Percentiles rank a stretch among this genome's conserved stretches.
Evolutionary conservation across 116 monocot species (phyloP).

Genomic region (Posidonia oceanica): DNA sequence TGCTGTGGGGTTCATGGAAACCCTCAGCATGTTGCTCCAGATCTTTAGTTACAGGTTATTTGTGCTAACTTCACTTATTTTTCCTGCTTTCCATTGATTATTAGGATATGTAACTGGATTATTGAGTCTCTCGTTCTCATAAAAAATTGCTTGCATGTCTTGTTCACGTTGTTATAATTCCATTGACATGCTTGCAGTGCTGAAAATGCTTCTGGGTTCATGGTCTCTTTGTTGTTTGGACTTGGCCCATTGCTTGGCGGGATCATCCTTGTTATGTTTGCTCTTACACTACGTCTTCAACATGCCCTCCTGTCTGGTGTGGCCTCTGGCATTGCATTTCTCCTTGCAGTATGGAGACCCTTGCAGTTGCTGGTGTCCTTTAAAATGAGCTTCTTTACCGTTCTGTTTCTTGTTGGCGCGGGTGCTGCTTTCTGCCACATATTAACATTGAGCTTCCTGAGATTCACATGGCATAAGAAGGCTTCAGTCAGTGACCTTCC

Average conservation of each 20-base stretch:
- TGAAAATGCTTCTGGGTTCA: constrained; percentile 69
- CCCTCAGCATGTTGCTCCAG: constrained; percentile 57
- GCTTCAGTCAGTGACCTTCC: constrained; percentile 35
- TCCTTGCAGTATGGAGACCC: constrained; percentile 85
- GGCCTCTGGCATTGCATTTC: constrained; percentile 73
- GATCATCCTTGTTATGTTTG: constrained; percentile 44
- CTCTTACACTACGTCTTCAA: constrained; percentile 40
- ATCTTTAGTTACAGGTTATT: constrained; percentile 55
- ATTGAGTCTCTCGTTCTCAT: no score
- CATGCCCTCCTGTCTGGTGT: constrained; percentile 79
- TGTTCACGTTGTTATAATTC: not conserved
- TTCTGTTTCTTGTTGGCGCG: constrained; percentile 28
- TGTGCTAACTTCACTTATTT: not conserved
- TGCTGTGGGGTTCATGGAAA: constrained; percentile 97
- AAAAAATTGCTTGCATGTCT: no score
- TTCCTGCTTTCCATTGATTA: not conserved
- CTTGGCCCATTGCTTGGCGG: constrained; percentile 90
- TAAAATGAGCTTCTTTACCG: constrained; percentile 57
- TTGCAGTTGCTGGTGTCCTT: constrained; percentile 56
- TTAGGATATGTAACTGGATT: no score
- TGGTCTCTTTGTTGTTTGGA: constrained; percentile 71
- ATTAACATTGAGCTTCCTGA: constrained; percentile 34
- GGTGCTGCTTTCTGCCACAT: constrained; percentile 44
- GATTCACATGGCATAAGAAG: constrained; percentile 41
- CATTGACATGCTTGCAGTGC: constrained; percentile 34